These are phyloP conservation scores for Fusarium pininemorale DNA, from an alignment of 2,329 filamentous ascomycete species.

Conservation along the genomic window DNA sequence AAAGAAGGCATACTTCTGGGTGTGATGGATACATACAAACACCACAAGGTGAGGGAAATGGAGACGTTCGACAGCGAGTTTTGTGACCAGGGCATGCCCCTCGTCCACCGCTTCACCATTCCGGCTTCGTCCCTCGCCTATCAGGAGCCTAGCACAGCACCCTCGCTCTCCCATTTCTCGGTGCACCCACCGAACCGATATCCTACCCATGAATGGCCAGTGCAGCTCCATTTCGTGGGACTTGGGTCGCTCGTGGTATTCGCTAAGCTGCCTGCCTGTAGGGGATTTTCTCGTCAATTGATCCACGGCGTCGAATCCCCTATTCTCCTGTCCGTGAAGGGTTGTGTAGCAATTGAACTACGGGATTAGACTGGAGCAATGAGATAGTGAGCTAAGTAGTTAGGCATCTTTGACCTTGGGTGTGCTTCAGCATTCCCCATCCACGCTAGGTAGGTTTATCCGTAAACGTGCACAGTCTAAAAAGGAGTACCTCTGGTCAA, in stretches of 20 bases:
- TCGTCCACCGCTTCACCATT: constrained; percentile 35
- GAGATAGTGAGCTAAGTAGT: not conserved
- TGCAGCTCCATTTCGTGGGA: constrained; percentile 21
- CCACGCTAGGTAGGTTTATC: constrained; percentile 15
- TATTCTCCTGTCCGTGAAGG: constrained; percentile 1
- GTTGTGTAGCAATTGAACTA: not conserved
- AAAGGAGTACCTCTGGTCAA: constrained; percentile 19
- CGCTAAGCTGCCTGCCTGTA: constrained; percentile 7
- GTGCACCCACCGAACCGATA: constrained; percentile 31
- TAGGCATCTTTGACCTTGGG: constrained; percentile 5
- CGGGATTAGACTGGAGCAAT: not conserved
- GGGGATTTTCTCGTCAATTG: constrained; percentile 1
- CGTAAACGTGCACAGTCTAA: constrained; percentile 25
- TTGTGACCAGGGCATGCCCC: constrained; percentile 30
- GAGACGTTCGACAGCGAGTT: constrained; percentile 25
- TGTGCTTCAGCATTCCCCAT: constrained; percentile 30
- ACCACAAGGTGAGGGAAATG: constrained; percentile 17
- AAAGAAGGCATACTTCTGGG: not conserved
- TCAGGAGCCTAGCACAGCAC: constrained; percentile 31
- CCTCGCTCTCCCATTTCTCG: constrained; percentile 36
- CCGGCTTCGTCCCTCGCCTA: constrained; percentile 38
- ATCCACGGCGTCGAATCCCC: constrained; percentile 2
- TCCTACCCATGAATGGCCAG: constrained; percentile 25
- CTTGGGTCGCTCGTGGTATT: constrained; percentile 17
- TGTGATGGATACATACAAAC: constrained; percentile 27